These are phyloP conservation scores for Albatrellus ellisii DNA, from an alignment of 768 basidiomycete genomes.

Conservation along the genomic window DNA sequence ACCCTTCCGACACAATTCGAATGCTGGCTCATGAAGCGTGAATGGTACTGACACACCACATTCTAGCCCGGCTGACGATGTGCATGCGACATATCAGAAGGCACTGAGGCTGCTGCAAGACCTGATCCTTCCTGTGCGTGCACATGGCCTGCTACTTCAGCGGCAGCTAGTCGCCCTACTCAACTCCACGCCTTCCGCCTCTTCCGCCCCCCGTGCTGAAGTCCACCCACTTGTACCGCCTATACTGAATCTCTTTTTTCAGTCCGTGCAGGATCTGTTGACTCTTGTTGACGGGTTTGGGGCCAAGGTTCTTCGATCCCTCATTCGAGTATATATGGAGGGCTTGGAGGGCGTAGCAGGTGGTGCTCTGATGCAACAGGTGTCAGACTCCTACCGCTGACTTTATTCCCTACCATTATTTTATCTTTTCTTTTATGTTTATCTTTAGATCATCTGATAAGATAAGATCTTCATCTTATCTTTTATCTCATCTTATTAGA, in stretches of 20 bases:
- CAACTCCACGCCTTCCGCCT: constrained; percentile 7
- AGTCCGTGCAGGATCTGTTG: constrained; percentile 71
- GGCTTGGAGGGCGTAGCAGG: constrained; percentile 37
- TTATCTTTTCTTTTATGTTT: too few species aligned
- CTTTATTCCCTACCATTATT: too few species aligned
- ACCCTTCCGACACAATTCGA: constrained; percentile 32
- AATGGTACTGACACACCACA: constrained; percentile 78
- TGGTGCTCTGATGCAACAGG: constrained; percentile 30
- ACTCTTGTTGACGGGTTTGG: constrained; percentile 73
- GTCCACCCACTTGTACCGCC: constrained; percentile 64
- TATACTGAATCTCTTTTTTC: constrained; percentile 78
- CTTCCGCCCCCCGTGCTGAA: constrained; percentile 10
- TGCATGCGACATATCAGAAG: constrained; percentile 68
- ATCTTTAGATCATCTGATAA: too few species aligned
- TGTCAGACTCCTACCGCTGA: too few species aligned
- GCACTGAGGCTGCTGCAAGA: constrained; percentile 87
- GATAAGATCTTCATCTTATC: too few species aligned
- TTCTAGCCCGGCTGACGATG: constrained; percentile 37
- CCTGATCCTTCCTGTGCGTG: constrained; percentile 85
- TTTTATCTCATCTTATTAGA: too few species aligned
- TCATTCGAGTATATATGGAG: constrained; percentile 55
- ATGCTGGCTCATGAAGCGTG: constrained; percentile 63
- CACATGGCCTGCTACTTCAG: constrained; percentile 78
- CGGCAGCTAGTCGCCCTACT: constrained; percentile 54
- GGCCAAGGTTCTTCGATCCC: constrained; percentile 49